Evolutionary conservation across 805 yeast species (phyloP).

Genomic region (Wickerhamomyces subpelliculosus): DNA sequence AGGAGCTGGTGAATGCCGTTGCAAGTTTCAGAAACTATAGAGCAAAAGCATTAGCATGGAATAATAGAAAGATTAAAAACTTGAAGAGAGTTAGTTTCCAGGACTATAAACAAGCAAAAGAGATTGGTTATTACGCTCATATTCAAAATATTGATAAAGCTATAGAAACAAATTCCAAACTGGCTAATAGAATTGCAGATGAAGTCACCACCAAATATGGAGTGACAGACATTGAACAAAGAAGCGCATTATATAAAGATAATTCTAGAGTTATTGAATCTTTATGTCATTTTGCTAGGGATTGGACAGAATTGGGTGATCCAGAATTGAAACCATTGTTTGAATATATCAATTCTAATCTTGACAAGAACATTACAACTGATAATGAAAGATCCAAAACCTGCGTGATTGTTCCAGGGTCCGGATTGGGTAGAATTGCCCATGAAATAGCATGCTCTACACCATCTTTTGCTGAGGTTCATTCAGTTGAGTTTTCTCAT

Average conservation of each 20-base stretch:
- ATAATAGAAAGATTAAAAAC: conserved; percentile 36
- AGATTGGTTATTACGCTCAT: conserved; percentile 49
- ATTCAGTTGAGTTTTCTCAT: conserved; percentile 70
- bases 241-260: conserved; percentile 18
- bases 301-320: conserved; percentile 54
- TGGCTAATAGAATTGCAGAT: conserved; percentile 40
- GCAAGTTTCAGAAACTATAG: conserved; percentile 41
- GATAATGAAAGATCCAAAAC: conserved; percentile 29
- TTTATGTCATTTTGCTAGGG: conserved; percentile 70
- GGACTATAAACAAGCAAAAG: conserved; percentile 48
- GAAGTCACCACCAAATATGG: conserved; percentile 28
- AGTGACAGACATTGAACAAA: conserved; percentile 38
- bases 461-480: conserved; percentile 41
- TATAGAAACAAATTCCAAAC: conserved; percentile 38
- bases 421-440: conserved; percentile 78
- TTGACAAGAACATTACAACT: conserved; percentile 25
- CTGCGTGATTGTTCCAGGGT: conserved; percentile 72
- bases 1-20: conserved; percentile 31
- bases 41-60: conserved; percentile 32
- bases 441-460: conserved; percentile 43
- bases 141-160: conserved; percentile 41
- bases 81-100: conserved; percentile 43
- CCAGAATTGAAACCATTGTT: conserved; percentile 48
- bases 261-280: conserved; percentile 55
- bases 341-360: conserved; percentile 40